Conservation (phyloP, 1,284 basidiomycete genomes). For the Phenoliferia sp. region DNA sequence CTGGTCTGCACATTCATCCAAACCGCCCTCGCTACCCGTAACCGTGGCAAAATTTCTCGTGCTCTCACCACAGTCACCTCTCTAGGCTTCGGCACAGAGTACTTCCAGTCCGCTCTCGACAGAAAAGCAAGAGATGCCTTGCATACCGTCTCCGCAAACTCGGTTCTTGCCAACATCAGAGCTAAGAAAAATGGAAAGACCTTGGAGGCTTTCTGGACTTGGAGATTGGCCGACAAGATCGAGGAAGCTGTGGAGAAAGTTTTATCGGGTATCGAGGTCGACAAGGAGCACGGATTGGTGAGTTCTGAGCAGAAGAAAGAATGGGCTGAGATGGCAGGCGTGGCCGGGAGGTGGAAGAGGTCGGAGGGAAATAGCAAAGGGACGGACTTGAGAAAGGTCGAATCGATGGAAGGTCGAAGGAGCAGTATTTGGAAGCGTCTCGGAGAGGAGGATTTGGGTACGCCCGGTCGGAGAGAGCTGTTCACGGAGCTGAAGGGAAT, state of each 20-base stretch:
- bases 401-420: not conserved
- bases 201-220: not conserved
- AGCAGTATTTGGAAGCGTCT: not conserved
- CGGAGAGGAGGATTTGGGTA: too few relatives aligned
- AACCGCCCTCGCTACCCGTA: slow-evolving; percentile 6
- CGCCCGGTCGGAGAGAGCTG: too few relatives aligned
- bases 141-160: not conserved
- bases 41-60: slow-evolving; percentile 5
- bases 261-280: not conserved
- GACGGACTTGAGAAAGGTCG: not conserved
- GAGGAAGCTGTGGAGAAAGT: not conserved
- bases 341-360: not conserved
- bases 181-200: not conserved
- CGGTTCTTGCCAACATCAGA: not conserved
- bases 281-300: not conserved
- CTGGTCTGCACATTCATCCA: slow-evolving; percentile 4
- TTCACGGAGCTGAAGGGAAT: too few relatives aligned
- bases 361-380: not conserved
- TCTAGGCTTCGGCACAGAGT: not conserved
- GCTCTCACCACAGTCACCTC: slow-evolving; percentile 1
- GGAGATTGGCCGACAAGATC: slow-evolving; percentile 1
- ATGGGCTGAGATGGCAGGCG: not conserved
- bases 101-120: not conserved
- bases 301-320: not conserved
- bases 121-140: not conserved